Evolutionary conservation across 192 early-diverging fungal species (phyloP).

Genomic region (Haplosporangium gracile): DNA sequence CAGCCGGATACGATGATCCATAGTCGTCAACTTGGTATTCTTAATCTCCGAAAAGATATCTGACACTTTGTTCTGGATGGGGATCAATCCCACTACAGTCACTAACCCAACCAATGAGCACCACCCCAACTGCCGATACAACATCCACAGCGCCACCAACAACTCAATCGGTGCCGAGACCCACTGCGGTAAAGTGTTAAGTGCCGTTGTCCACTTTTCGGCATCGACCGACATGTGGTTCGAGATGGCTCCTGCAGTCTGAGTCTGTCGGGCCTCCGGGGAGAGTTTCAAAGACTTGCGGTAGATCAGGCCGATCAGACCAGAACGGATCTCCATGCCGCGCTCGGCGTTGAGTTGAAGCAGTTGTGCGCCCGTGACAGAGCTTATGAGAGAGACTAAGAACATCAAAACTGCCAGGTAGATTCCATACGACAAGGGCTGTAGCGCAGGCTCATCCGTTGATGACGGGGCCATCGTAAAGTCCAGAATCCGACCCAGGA

Average conservation of each 20-base stretch:
- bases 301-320: constrained; percentile 71
- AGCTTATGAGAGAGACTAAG: constrained; percentile 21
- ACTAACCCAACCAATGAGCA: constrained; percentile 27
- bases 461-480: constrained; percentile 29
- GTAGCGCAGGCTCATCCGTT: background rate
- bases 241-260: constrained; percentile 42
- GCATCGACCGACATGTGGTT: constrained; percentile 79
- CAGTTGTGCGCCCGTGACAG: constrained; percentile 21
- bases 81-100: constrained; percentile 29
- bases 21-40: constrained; percentile 22
- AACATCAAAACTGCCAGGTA: constrained; percentile 33
- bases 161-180: constrained; percentile 61
- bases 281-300: constrained; percentile 84
- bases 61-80: constrained; percentile 28
- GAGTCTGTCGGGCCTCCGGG: constrained; percentile 49
- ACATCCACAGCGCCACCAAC: constrained; percentile 34
- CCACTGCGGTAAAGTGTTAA: constrained; percentile 41
- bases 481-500: constrained; percentile 30
- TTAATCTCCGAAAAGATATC: constrained; percentile 31
- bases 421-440: constrained; percentile 16
- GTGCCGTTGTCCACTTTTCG: constrained; percentile 63
- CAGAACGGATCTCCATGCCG: constrained; percentile 48
- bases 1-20: constrained; percentile 45
- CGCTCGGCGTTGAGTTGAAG: constrained; percentile 34
- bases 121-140: constrained; percentile 43